Conservation (phyloP, 2,329 filamentous ascomycete genomes). For the Pseudopyrenochaeta lycopersici region DNA sequence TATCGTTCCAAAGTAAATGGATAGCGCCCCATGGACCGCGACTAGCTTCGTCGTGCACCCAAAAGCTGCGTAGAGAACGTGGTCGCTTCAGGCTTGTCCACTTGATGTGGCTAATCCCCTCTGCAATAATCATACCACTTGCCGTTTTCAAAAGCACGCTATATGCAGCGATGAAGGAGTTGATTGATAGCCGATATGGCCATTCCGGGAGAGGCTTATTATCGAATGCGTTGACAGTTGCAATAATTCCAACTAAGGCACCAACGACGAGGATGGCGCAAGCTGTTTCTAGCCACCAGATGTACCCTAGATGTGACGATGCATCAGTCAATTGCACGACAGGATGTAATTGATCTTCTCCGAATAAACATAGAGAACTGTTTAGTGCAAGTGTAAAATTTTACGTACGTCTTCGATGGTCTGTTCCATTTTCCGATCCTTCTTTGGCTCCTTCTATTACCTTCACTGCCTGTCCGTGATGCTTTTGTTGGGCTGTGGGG, state of each 20-base stretch:
- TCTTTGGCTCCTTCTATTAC: neutral
- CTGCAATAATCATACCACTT: conserved; percentile 11
- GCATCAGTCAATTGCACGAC: too few relatives aligned
- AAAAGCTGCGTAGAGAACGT: conserved; percentile 4
- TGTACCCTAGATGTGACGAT: neutral
- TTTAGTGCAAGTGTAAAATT: too few relatives aligned
- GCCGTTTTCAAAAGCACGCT: conserved; percentile 17
- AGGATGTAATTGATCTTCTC: too few relatives aligned
- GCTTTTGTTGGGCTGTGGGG: neutral
- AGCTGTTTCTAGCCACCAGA: conserved; percentile 20
- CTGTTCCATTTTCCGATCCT: neutral
- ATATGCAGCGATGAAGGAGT: conserved; percentile 33
- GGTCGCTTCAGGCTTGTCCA: conserved; percentile 10
- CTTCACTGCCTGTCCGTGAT: neutral
- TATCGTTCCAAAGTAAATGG: neutral
- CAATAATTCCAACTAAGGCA: conserved; percentile 17
- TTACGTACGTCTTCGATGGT: neutral
- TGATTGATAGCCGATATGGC: conserved; percentile 29
- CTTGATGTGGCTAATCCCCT: conserved; percentile 23
- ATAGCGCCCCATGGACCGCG: conserved; percentile 14
- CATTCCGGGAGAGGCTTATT: conserved; percentile 22
- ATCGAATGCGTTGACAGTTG: conserved; percentile 3
- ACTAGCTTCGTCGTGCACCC: conserved; percentile 10
- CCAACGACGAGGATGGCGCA: conserved; percentile 9
- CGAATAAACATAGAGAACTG: too few relatives aligned